A percentile compares a stretch with the other conserved stretches of the same genome.
phyloP scores from a whole-genome alignment of 108 stramenopile genomes.

The Parmales sp. region DNA sequence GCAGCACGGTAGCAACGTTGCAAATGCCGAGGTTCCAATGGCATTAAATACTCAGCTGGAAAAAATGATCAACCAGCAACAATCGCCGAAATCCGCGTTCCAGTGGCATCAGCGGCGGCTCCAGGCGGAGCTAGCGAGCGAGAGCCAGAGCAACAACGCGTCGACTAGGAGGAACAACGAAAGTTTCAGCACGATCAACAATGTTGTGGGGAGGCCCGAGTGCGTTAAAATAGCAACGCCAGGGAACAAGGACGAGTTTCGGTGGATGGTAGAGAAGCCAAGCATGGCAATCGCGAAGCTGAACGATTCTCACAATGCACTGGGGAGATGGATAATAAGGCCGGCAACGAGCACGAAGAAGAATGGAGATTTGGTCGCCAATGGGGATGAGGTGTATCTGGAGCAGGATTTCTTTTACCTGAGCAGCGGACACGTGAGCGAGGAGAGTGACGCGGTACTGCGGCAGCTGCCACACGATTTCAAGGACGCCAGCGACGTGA shows the following conservation, averaged over 20 bases:
- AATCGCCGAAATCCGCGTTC: no score
- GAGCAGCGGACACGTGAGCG: not conserved
- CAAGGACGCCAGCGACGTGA: not conserved
- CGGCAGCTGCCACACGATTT: not conserved
- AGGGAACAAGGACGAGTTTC: not conserved
- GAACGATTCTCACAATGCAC: not conserved
- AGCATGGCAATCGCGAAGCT: not conserved
- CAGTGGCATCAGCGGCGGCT: no score
- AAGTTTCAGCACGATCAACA: not conserved
- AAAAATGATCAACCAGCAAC: no score
- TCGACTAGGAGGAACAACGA: not conserved
- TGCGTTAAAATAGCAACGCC: not conserved
- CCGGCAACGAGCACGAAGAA: not conserved
- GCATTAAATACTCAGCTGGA: no score
- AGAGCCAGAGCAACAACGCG: not conserved
- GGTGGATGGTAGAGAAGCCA: not conserved
- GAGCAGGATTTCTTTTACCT: conserved; percentile 8
- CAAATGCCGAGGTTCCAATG: no score
- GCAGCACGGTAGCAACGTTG: no score
- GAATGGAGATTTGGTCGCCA: not conserved
- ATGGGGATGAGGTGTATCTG: conserved; percentile 1
- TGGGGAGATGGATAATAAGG: not conserved
- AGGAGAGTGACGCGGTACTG: not conserved
- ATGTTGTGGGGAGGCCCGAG: not conserved
- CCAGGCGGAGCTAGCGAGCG: no score